Evolutionary conservation across 2,329 filamentous ascomycete genomes (phyloP).

Genomic region (Mariannaea sp.): DNA sequence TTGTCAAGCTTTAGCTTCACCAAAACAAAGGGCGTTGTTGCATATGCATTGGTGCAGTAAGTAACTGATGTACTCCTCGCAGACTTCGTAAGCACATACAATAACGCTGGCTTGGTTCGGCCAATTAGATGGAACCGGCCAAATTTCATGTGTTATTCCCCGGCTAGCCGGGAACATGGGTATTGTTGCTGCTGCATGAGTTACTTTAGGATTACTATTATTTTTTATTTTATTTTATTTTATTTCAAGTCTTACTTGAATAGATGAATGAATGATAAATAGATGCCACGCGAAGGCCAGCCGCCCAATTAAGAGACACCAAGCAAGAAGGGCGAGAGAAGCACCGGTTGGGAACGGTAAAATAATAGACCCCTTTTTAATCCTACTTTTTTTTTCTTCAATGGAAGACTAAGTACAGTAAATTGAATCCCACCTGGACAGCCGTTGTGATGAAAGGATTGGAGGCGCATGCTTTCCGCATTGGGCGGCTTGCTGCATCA

Average conservation of each 20-base stretch:
- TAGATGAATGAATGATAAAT: constrained; percentile 11
- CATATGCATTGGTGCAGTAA: too few relatives aligned
- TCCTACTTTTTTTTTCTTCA: background rate
- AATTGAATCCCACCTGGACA: background rate
- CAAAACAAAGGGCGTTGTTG: too few relatives aligned
- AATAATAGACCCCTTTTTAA: background rate
- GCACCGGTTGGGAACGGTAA: constrained; percentile 3
- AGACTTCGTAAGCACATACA: background rate
- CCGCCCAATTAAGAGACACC: background rate
- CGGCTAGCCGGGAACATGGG: constrained; percentile 6
- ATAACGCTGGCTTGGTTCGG: background rate
- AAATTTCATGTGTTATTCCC: constrained; percentile 7
- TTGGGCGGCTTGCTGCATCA: too few relatives aligned
- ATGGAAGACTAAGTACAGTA: background rate
- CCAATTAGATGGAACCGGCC: constrained; percentile 5
- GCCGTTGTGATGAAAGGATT: too few relatives aligned
- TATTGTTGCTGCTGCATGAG: too few relatives aligned
- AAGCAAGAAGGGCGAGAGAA: background rate
- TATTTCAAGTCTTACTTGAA: background rate
- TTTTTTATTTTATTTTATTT: background rate
- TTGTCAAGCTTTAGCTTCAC: too few relatives aligned
- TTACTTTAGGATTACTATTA: background rate
- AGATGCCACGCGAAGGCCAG: background rate
- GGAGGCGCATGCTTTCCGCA: too few relatives aligned
- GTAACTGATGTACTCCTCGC: too few relatives aligned